phyloP scores from a whole-genome alignment of 202 grass and related monocot genomes.

The Musa balbisiana region DNA sequence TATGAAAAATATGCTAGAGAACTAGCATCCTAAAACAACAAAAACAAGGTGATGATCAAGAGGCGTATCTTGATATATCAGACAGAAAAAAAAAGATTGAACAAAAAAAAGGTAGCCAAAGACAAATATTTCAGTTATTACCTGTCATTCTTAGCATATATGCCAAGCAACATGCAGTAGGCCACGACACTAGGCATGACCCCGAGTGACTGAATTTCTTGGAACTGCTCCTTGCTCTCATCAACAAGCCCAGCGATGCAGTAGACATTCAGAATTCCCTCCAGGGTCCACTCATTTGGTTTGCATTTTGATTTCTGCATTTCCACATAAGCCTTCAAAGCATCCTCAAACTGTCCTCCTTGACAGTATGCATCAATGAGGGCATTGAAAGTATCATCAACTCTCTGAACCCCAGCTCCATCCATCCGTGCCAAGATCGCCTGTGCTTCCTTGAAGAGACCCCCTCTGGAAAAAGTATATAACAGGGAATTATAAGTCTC shows the following conservation, averaged over 20 bases:
- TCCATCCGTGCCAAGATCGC: slow-evolving; percentile 65
- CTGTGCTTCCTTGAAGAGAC: slow-evolving; percentile 71
- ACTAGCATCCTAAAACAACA: no score
- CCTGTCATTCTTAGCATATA: slow-evolving; percentile 90
- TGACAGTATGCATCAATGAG: slow-evolving; percentile 80
- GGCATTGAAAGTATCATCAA: slow-evolving; percentile 71
- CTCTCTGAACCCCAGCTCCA: slow-evolving; percentile 71
- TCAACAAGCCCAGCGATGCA: slow-evolving; percentile 77
- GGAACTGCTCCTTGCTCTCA: slow-evolving; percentile 93
- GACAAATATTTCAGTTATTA: slow-evolving; percentile 22
- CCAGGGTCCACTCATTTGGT: slow-evolving; percentile 70
- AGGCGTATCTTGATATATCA: neutral
- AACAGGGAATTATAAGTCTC: slow-evolving; percentile 82
- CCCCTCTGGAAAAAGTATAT: slow-evolving; percentile 62
- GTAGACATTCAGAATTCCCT: slow-evolving; percentile 76
- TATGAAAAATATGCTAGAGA: no score
- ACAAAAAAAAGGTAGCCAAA: neutral
- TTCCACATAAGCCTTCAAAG: slow-evolving; percentile 73
- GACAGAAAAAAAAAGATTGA: slow-evolving; percentile 4
- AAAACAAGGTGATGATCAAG: no score
- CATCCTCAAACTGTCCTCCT: slow-evolving; percentile 65
- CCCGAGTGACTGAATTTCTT: slow-evolving; percentile 53
- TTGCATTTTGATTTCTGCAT: slow-evolving; percentile 89
- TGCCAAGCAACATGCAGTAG: slow-evolving; percentile 82
- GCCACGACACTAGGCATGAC: slow-evolving; percentile 55